Base-by-base conservation (phyloP, 495 filamentous ascomycete species). In the Chaetomium fimeti region DNA sequence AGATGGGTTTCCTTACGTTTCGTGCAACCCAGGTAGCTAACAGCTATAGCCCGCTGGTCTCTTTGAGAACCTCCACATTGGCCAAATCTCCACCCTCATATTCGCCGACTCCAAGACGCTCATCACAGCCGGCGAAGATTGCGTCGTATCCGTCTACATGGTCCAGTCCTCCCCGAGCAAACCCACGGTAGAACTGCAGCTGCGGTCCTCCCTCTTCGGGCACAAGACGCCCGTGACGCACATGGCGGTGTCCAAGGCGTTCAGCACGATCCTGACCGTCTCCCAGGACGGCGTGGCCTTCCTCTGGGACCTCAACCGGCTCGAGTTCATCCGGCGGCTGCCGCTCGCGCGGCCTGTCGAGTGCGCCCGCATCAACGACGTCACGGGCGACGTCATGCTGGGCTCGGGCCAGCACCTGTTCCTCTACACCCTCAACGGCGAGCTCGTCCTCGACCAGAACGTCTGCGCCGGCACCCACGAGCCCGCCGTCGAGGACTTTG, bases 291-390 rank as follows among this genome's bases (percentile, higher is more conserved):
- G 92, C 2, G 85, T 89, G 51, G 87, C 93, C 42, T 83, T 96
- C 61, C 80, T 98, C 16, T 98, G 95, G 94, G 93, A 97, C 74
- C 79, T 98, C 20, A 98, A 98, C 74, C 87, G 91, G 12, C 84
- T 90, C 43, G 87, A 88, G 42, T 95, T 96, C 70, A 85, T 98
- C 20, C 87, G 93, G 24, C 86, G 89, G 69, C 80, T 98, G 29
- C 83, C 87, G 0, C 70, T 71, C 51, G 74, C 73, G 0, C 70
- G 78, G 6, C 71, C 74, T 0, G 76, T 85, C 0, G 82, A 92
- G 78, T 93, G 91, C 69, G 90, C 91, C 20, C 81, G 82, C 20
- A 92, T 98, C 69, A 95, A 96, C 72, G 92, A 96, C 69, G 88
- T 92, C 8, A 90, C 88, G 0, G 94, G 95, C 12, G 87, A 92